Evolutionary conservation across 306 rosid genomes (phyloP).

Genomic region (Dalbergia cochinchinensis): DNA sequence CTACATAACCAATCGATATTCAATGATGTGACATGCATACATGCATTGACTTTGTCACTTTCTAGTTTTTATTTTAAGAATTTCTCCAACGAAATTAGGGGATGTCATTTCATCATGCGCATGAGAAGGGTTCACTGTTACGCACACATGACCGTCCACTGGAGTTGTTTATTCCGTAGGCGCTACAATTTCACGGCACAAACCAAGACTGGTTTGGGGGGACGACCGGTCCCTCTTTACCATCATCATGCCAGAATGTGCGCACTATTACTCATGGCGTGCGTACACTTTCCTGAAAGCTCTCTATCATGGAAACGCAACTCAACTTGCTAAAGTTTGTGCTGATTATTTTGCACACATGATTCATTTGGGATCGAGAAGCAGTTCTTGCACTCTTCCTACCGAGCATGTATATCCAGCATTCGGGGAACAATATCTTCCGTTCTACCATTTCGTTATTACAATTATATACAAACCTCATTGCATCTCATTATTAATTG

Average conservation of each 20-base stretch:
- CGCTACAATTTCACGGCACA: no score
- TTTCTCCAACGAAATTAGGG: neutral
- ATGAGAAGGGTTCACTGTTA: neutral
- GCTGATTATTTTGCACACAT: neutral
- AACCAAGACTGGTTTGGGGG: no score
- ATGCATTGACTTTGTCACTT: neutral
- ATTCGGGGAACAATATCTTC: no score
- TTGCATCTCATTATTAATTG: no score
- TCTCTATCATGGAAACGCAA: neutral
- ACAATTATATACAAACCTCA: no score
- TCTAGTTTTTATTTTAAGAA: neutral
- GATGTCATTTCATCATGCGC: conserved; percentile 38
- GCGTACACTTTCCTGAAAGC: neutral
- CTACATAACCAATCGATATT: neutral
- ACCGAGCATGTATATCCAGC: no score
- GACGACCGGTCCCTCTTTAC: neutral
- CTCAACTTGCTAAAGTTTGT: neutral
- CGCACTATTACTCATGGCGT: neutral
- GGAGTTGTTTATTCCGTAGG: neutral
- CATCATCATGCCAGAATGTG: neutral
- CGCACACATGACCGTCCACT: neutral
- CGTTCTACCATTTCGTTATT: no score
- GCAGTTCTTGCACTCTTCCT: no score
- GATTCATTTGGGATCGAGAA: neutral
- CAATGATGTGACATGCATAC: neutral